Conservation (phyloP, 352 stramenopile genomes). For the Phytophthora megakarya region DNA sequence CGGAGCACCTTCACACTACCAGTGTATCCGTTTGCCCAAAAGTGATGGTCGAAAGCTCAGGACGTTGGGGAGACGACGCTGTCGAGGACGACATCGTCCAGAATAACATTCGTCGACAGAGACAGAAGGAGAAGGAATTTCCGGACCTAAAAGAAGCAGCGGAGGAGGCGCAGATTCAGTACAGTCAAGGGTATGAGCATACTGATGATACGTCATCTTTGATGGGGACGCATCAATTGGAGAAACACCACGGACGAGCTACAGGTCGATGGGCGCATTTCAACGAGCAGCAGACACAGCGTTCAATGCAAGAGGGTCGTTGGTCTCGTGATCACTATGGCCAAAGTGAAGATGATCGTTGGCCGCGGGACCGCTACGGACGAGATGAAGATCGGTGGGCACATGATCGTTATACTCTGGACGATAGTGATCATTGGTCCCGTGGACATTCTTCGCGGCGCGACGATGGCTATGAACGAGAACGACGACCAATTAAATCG, state of each 20-base stretch:
- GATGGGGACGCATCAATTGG: slow-evolving; percentile 5
- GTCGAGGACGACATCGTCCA: slow-evolving; percentile 66
- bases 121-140: slow-evolving; percentile 46
- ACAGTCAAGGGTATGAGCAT: slow-evolving; percentile 9
- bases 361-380: background rate
- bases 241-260: slow-evolving; percentile 30
- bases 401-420: background rate
- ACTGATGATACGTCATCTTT: slow-evolving; percentile 8
- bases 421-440: slow-evolving; percentile 22
- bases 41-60: slow-evolving; percentile 24
- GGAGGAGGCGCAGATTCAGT: slow-evolving; percentile 18
- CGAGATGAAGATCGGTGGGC: slow-evolving; percentile 13
- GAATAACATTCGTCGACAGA: slow-evolving; percentile 32
- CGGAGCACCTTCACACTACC: slow-evolving; percentile 29
- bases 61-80: slow-evolving; percentile 76
- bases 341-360: slow-evolving; percentile 8
- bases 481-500: background rate
- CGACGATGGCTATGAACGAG: slow-evolving; percentile 11
- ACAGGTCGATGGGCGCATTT: slow-evolving; percentile 34
- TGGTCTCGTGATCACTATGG: slow-evolving; percentile 15
- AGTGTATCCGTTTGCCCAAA: background rate
- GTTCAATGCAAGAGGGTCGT: slow-evolving; percentile 16
- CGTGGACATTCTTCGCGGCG: slow-evolving; percentile 8
- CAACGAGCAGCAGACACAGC: slow-evolving; percentile 20
- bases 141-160: slow-evolving; percentile 41